Base-by-base conservation (phyloP, 768 basidiomycete species). In the Pleurotus salmoneostramineus region DNA sequence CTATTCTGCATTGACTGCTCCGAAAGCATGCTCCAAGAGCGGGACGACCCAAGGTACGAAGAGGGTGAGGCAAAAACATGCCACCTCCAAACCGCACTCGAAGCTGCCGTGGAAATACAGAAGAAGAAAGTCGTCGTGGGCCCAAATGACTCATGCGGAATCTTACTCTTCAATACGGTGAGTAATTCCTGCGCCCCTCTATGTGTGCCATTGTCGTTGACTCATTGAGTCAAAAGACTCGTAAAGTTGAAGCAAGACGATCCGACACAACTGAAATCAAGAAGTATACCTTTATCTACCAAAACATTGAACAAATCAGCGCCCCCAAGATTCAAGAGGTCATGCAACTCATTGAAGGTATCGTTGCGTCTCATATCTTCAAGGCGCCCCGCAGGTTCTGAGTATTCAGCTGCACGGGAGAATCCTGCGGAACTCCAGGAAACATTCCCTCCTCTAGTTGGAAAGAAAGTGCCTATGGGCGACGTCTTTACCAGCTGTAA, bases 1-100 rank as follows among this genome's bases (percentile, higher is more conserved):
- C 72, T 98, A n/a, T 97, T 98, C 74, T 91, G 90, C 69, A 93
- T 99, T 58, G 95, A 99, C 71, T 93, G 92, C 61, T 96, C 95
- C 0, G 77, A 83, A 56, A 91, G 93, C 8, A 98, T 98, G 96
- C 86, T 90, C 27, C 77, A 76, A 37, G 81, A 88, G 44, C 77
- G 77, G 50, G 87, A 89, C 27, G 84, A 88, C 64, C 82, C 83
- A 8, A 74, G 76, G 56, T 81, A 87, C 58, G 83, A 91, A 71
- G 81, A 85, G 51, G 74, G 56, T 37, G 58, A 59, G 31, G 58
- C 77, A 40, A 77, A 88, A 66, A 90, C 84, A 0, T 92, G 85
- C 57, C 88, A 95, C 65, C 69, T 98, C 3, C 87, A 87, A 63
- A 77, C 81, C 15, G 91, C 93, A 0, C 80, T 98, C 21, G 83